Percentiles rank a stretch among this genome's conserved stretches.
Evolutionary conservation across 495 filamentous ascomycete species (phyloP).

Genomic region (Talaromyces ruber): DNA sequence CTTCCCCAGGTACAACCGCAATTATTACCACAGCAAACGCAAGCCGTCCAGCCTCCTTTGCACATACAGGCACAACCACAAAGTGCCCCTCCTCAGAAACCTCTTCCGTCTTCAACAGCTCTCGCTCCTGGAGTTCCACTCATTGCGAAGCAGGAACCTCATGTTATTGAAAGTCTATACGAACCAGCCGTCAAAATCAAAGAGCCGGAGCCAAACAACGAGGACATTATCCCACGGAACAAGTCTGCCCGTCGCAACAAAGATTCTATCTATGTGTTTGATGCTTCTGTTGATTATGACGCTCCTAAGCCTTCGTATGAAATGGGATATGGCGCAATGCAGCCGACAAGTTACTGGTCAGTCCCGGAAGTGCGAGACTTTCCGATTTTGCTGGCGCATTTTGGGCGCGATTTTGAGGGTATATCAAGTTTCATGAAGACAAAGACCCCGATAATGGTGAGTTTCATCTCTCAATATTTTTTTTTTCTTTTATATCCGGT

Average conservation of each 20-base stretch:
- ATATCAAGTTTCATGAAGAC: slow-evolving; percentile 85
- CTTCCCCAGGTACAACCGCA: slow-evolving; percentile 8
- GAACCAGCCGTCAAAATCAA: slow-evolving; percentile 13
- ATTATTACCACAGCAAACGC: slow-evolving; percentile 5
- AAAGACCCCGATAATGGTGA: slow-evolving; percentile 91
- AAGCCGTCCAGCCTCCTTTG: not conserved
- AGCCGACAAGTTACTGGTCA: slow-evolving; percentile 94
- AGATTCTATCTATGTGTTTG: slow-evolving; percentile 32
- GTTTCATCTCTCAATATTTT: slow-evolving; percentile 10
- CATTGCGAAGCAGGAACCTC: slow-evolving; percentile 24
- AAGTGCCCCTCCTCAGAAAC: slow-evolving; percentile 10
- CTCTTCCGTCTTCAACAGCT: slow-evolving; percentile 7
- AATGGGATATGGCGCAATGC: slow-evolving; percentile 39
- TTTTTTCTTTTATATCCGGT: not conserved
- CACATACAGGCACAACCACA: slow-evolving; percentile 11
- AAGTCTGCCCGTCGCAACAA: slow-evolving; percentile 15
- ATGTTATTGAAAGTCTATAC: slow-evolving; percentile 18
- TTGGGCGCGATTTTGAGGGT: slow-evolving; percentile 78
- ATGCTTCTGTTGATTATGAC: slow-evolving; percentile 30
- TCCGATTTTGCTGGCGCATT: slow-evolving; percentile 63
- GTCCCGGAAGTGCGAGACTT: slow-evolving; percentile 86
- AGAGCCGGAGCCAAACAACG: slow-evolving; percentile 17
- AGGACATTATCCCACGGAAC: slow-evolving; percentile 16
- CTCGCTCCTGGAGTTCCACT: slow-evolving; percentile 7
- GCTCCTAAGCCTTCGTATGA: slow-evolving; percentile 12